These are phyloP conservation scores for Kwoniella shandongensis DNA, from an alignment of 768 basidiomycete species.

Conservation along the genomic window DNA sequence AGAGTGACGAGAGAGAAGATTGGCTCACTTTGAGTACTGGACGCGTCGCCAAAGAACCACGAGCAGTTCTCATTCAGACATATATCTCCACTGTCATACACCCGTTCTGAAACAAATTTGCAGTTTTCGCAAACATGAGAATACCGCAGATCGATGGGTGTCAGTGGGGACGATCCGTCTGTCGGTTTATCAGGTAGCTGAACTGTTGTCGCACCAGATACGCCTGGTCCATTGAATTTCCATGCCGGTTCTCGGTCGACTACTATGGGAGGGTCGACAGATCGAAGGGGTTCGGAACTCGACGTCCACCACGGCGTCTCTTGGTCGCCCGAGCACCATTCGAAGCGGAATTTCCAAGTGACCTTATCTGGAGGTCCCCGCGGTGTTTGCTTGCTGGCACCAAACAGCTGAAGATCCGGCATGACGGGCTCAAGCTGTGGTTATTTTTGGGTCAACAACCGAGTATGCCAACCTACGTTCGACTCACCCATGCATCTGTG, in stretches of 20 bases:
- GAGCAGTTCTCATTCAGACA: slow-evolving; percentile 38
- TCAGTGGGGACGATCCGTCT: too few relatives aligned
- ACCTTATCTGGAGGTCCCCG: slow-evolving; percentile 19
- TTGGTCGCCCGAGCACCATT: slow-evolving; percentile 32
- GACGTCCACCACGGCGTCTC: slow-evolving; percentile 32
- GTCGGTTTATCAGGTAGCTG: background rate
- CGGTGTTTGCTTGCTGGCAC: background rate
- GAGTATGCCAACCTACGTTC: too few relatives aligned
- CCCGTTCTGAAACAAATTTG: slow-evolving; percentile 12
- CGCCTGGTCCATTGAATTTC: slow-evolving; percentile 17
- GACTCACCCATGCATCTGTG: slow-evolving; percentile 46
- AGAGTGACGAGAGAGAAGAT: too few relatives aligned
- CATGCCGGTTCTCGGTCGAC: slow-evolving; percentile 10
- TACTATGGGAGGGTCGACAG: background rate
- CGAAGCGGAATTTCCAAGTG: slow-evolving; percentile 48
- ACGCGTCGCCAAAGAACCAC: slow-evolving; percentile 26
- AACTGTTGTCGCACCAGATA: slow-evolving; percentile 19
- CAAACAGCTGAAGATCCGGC: slow-evolving; percentile 10
- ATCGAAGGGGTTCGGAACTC: background rate
- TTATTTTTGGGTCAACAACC: background rate
- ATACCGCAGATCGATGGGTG: slow-evolving; percentile 9
- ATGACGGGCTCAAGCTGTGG: slow-evolving; percentile 32
- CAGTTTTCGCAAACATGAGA: slow-evolving; percentile 24
- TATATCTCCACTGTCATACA: slow-evolving; percentile 30
- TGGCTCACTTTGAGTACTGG: slow-evolving; percentile 7